Evolutionary conservation across 1,284 basidiomycete species (phyloP), one percentile per base, ranked within the genome.

Genomic region (Boletus calvinii): DNA sequence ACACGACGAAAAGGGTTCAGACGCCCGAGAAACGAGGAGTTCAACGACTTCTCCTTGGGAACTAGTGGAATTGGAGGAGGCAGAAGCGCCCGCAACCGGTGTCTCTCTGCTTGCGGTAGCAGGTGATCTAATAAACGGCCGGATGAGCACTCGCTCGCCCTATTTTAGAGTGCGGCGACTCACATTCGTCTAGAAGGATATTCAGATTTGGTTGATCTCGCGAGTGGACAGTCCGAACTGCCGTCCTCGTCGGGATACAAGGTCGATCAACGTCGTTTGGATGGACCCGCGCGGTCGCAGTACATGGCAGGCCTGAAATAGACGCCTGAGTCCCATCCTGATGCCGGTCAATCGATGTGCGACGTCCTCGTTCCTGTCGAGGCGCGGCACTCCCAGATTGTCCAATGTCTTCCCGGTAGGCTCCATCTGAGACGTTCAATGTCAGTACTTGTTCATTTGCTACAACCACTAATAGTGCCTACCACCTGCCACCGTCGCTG

Each of bases 1-100:
- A 48, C 18, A 24, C 35, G 22, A 36, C 42, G 41, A 37, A 62
- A 54, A 18, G 51, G 56, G 29, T 52, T 54, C 44, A 62, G 37
- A 29, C 45, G 32, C 35, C 52, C 31, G n/a, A 61, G 26, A 43
- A 58, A 20, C 4, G 47, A 52, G 2, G 1, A 11, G 26, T 43
- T 65, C 20, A 29, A 34, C 4, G 34, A 24, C 26, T 46, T 47
- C 37, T 50, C 44, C 41, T 36, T 43, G 17, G 32, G 20, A 50
- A 43, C 36, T 3, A 53, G 20, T 11, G 37, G 48, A 17, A 46
- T 44, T 24, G 39, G 39, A 22, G 37, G 49, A 5, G 42, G 24
- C 2, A 45, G 4, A 32, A 48, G 13, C 2, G 32, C 38, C 42
- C 30, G 20, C 37, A 31, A 17, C 30, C 9, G 20, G 22, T 41